Percentiles rank a stretch among this genome's conserved stretches.
These are phyloP conservation scores for Pythium insidiosum DNA, from an alignment of 352 stramenopile species.

Conservation along the genomic window DNA sequence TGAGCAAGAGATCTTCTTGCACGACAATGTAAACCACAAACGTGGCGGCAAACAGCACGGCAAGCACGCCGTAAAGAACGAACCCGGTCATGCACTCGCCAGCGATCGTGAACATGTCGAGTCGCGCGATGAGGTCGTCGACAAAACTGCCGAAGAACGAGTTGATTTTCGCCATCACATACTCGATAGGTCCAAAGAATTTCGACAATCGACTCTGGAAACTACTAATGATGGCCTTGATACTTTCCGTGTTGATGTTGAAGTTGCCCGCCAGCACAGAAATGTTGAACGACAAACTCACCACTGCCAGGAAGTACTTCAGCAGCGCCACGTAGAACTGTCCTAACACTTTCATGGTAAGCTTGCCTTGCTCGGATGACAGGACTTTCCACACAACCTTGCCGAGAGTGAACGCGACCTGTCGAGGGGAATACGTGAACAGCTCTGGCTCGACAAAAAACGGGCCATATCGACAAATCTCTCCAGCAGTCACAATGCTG, in stretches of 20 bases:
- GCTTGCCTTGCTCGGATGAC: constrained; percentile 20
- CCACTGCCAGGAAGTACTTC: constrained; percentile 43
- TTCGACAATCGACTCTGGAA: constrained; percentile 14
- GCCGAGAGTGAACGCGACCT: constrained; percentile 11
- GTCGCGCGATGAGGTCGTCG: constrained; percentile 18
- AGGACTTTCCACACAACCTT: constrained; percentile 11
- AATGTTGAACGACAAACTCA: constrained; percentile 63
- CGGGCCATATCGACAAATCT: constrained; percentile 41
- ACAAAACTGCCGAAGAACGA: constrained; percentile 28
- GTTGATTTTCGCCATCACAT: constrained; percentile 18
- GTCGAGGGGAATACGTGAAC: constrained; percentile 13
- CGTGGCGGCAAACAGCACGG: constrained; percentile 24
- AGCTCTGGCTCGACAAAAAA: constrained; percentile 27
- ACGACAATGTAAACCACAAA: constrained; percentile 53
- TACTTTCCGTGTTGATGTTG: constrained; percentile 5
- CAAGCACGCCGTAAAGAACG: constrained; percentile 21
- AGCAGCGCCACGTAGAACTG: constrained; percentile 18
- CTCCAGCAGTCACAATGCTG: constrained; percentile 17
- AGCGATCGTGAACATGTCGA: constrained; percentile 21
- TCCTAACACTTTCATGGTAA: constrained; percentile 16
- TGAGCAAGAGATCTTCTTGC: constrained; percentile 44
- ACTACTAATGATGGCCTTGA: constrained; percentile 14
- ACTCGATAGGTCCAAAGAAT: constrained; percentile 21
- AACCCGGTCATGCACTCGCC: constrained; percentile 33
- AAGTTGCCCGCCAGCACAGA: constrained; percentile 32